These are phyloP conservation scores for Corchorus capsularis DNA, from an alignment of 345 rosid species.

Conservation along the genomic window DNA sequence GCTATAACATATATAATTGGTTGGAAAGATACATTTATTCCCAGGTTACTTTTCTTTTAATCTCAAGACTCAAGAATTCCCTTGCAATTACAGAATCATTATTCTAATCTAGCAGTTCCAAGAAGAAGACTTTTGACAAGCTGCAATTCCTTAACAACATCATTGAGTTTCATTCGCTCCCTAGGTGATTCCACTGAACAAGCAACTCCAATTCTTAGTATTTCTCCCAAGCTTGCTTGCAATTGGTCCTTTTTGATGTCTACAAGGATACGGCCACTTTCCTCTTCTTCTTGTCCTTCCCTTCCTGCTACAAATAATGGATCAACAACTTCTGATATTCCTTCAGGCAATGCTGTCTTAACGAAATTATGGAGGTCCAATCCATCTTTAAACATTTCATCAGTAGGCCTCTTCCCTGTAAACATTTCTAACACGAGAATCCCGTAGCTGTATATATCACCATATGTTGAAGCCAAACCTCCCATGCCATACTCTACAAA, in stretches of 20 bases:
- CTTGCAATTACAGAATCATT: too few species aligned
- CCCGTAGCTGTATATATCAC: constrained; percentile 36
- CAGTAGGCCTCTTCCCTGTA: constrained; percentile 29
- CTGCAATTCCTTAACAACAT: constrained; percentile 11
- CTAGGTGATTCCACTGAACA: constrained; percentile 22
- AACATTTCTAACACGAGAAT: constrained; percentile 34
- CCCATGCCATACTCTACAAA: constrained; percentile 38
- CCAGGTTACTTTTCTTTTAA: too few species aligned
- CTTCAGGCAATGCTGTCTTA: constrained; percentile 22
- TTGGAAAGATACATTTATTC: neutral
- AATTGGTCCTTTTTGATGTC: neutral
- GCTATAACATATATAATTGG: too few species aligned
- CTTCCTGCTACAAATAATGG: constrained; percentile 16
- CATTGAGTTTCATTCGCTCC: constrained; percentile 8
- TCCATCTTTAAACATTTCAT: constrained; percentile 23
- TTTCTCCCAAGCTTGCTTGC: constrained; percentile 4
- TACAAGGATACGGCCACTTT: neutral
- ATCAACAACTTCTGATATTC: constrained; percentile 13
- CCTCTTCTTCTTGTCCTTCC: neutral
- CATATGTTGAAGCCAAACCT: constrained; percentile 18
- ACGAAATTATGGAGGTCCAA: constrained; percentile 23
- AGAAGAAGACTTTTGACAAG: neutral
- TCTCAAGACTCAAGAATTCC: neutral
- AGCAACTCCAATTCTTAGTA: constrained; percentile 23
- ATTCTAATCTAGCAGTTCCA: neutral